These are phyloP conservation scores for Pulveroboletus frians DNA, from an alignment of 768 basidiomycete species.

Conservation along the genomic window DNA sequence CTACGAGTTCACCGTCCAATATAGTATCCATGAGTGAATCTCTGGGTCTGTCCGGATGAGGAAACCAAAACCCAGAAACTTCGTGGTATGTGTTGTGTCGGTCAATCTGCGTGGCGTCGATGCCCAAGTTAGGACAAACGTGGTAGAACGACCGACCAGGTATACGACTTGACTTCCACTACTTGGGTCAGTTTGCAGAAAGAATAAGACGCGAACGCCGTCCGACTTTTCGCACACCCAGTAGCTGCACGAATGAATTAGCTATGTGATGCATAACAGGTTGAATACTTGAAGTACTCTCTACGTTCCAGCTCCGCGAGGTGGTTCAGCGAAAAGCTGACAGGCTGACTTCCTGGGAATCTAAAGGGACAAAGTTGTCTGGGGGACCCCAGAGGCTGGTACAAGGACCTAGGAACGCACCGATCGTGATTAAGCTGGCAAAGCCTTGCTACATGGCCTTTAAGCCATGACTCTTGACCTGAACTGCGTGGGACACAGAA, in stretches of 20 bases:
- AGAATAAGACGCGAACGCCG: constrained; percentile 83
- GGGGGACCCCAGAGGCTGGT: background rate
- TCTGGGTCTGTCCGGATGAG: constrained; percentile 72
- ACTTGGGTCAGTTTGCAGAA: constrained; percentile 58
- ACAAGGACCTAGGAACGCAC: constrained; percentile 34
- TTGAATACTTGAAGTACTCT: constrained; percentile 50
- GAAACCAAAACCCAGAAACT: constrained; percentile 78
- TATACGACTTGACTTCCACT: constrained; percentile 58
- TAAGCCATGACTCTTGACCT: constrained; percentile 63
- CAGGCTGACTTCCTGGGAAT: constrained; percentile 95
- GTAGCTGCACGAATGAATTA: constrained; percentile 51
- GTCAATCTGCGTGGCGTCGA: constrained; percentile 64
- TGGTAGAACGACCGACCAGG: constrained; percentile 51
- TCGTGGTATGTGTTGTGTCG: constrained; percentile 84
- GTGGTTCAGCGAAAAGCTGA: constrained; percentile 75
- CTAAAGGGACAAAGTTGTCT: constrained; percentile 34
- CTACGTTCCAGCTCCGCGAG: constrained; percentile 71
- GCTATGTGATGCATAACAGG: background rate
- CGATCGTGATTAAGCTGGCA: constrained; percentile 62
- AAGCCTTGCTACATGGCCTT: constrained; percentile 52
- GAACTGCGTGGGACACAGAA: constrained; percentile 47
- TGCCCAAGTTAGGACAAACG: background rate
- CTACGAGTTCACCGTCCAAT: constrained; percentile 90
- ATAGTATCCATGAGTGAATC: constrained; percentile 73
- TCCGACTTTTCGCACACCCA: constrained; percentile 99